These are phyloP conservation scores for Hemileia vastatrix DNA, from an alignment of 1,284 basidiomycete species.

Conservation along the genomic window DNA sequence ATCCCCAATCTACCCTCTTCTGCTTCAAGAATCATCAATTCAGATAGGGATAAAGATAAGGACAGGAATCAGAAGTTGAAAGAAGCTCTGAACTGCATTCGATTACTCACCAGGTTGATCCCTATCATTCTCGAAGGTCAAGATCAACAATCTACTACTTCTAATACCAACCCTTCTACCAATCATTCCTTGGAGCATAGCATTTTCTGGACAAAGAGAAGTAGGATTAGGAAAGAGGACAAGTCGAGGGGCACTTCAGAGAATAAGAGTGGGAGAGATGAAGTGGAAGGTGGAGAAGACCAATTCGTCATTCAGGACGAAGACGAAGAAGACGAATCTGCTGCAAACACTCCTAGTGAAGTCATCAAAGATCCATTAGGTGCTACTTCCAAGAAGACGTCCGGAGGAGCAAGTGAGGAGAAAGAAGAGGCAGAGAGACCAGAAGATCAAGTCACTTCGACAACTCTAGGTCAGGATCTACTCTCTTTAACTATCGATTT, in stretches of 20 bases:
- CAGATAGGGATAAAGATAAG: too few relatives aligned
- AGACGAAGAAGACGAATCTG: conserved; percentile 25
- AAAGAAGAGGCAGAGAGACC: not conserved
- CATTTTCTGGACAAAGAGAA: conserved; percentile 28
- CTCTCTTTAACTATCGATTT: conserved; percentile 32
- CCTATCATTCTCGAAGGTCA: too few relatives aligned
- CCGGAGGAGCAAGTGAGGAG: not conserved
- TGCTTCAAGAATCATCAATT: too few relatives aligned
- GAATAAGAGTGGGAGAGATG: not conserved
- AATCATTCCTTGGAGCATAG: conserved; percentile 24
- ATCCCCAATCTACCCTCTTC: too few relatives aligned
- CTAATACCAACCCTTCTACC: too few relatives aligned
- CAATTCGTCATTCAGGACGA: conserved; percentile 40
- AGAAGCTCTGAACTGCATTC: too few relatives aligned
- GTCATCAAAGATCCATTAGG: conserved; percentile 25
- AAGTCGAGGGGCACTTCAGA: conserved; percentile 15
- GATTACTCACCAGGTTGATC: too few relatives aligned
- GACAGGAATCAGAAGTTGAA: too few relatives aligned
- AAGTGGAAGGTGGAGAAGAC: conserved; percentile 5
- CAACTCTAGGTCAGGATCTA: conserved; percentile 30
- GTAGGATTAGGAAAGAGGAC: not conserved
- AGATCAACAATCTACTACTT: too few relatives aligned
- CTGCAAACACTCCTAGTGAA: not conserved
- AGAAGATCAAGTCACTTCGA: conserved; percentile 16
- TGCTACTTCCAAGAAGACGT: not conserved